Base-by-base conservation (phyloP, 148 eudicot genomes). In the Rhododendron henanense region DNA sequence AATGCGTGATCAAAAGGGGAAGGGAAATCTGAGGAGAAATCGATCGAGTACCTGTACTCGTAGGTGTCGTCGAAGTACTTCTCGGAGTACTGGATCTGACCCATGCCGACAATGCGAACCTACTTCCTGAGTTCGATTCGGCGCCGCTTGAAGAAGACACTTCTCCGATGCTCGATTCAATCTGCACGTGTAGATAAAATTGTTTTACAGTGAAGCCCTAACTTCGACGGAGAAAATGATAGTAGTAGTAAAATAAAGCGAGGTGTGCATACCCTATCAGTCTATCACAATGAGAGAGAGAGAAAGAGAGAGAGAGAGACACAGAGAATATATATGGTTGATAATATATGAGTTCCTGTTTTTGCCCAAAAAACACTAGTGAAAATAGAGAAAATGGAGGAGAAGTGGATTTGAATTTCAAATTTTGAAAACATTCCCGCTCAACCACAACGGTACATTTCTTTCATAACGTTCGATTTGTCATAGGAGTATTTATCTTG, bases 11-110 rank as follows among this genome's bases (percentile, higher is more conserved):
- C 59, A 1, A 11, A 1, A 44, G 67, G 21, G 65, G 31, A 65
- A 18, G 18, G 11, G 7, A 8, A 41, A 37, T 78, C 14, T 35
- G 69, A 0, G 78, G 9, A 2, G 33, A 25, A 67, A 67, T 67
- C 5, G 45, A 47, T 47, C 10, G 75, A 69, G 15, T 3, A 88
- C 92, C 92, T 89, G 84, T 89, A 91, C 79, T 91, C 92, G 82
- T 82, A 89, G 86, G 87, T 86, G 75, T 91, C 92, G 71, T 89
- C 92, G 53, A 89, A 91, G 87, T 91, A 91, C 88, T 91, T 91
- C 88, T 91, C 92, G 5, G 92, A 91, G 53, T 91, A 91, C 84
- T 91, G 92, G 87, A 91, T 91, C 90, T 91, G 92, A 51, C 91
- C 92, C 92, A 91, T 91, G 41, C 83, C 41, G 55, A 81, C 39